These are phyloP conservation scores for Fusarium redolens DNA, from an alignment of 2,329 filamentous ascomycete genomes.

Conservation along the genomic window DNA sequence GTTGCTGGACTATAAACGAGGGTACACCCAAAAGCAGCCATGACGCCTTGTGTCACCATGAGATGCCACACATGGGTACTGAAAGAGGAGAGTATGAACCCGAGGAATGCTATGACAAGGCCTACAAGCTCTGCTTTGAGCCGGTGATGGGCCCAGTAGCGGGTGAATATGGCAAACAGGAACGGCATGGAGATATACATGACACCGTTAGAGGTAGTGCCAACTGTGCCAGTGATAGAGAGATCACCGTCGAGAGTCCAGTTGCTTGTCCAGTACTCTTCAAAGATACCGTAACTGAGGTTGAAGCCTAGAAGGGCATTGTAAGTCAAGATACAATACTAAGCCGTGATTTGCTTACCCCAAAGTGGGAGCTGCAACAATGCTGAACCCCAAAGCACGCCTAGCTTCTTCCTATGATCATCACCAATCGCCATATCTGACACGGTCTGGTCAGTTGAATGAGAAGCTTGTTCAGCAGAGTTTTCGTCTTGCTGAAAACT, in stretches of 20 bases:
- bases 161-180: not conserved
- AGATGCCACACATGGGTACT: slow-evolving; percentile 1
- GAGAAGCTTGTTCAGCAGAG: not conserved
- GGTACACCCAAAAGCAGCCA: not conserved
- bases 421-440: accelerated
- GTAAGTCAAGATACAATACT: accelerated
- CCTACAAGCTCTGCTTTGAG: not conserved
- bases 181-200: slow-evolving; percentile 5
- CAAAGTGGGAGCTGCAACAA: slow-evolving; percentile 1
- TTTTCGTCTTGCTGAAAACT: not conserved
- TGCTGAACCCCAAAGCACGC: not conserved
- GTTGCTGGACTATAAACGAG: slow-evolving; percentile 2
- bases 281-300: not conserved
- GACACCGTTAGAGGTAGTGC: slow-evolving; percentile 1
- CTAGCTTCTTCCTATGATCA: not conserved
- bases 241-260: not conserved
- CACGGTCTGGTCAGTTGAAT: not conserved
- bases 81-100: not conserved
- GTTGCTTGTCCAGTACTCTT: slow-evolving; percentile 1
- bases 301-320: not conserved
- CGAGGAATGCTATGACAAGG: not conserved
- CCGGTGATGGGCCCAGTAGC: not conserved
- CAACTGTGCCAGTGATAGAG: not conserved
- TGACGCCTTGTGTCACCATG: not conserved
- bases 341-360: not conserved